A percentile compares a stretch with the other conserved stretches of the same genome.
Evolutionary conservation across 345 rosid species (phyloP).

Genomic region (Abelmoschus esculentus): DNA sequence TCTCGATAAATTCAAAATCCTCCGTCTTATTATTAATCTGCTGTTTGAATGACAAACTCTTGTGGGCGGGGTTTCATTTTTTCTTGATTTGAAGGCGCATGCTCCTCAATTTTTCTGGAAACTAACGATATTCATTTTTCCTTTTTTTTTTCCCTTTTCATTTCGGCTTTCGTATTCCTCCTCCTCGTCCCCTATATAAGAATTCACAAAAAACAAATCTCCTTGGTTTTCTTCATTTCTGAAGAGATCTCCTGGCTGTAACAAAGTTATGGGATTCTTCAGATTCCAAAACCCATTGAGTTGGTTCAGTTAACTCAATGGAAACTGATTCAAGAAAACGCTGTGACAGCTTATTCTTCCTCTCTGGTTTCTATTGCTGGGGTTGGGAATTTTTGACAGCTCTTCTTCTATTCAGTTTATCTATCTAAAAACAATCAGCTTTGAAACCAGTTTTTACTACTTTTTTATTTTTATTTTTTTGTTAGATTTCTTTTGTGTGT

Average conservation of each 20-base stretch:
- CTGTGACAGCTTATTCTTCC: slow-evolving; percentile 38
- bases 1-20: too few species aligned
- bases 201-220: neutral
- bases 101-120: too few species aligned
- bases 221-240: neutral
- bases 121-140: too few species aligned
- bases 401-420: slow-evolving; percentile 87
- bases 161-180: neutral
- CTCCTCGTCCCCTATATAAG: slow-evolving; percentile 16
- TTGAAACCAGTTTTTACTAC: neutral
- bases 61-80: too few species aligned
- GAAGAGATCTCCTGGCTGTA: neutral
- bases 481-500: slow-evolving; percentile 4
- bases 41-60: too few species aligned
- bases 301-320: slow-evolving; percentile 25
- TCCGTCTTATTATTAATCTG: too few species aligned
- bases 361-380: slow-evolving; percentile 90
- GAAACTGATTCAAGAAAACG: slow-evolving; percentile 34
- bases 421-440: slow-evolving; percentile 6
- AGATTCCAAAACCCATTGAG: slow-evolving; percentile 11
- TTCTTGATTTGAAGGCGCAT: too few species aligned
- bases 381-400: slow-evolving; percentile 97
- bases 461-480: neutral
- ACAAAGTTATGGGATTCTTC: slow-evolving; percentile 28
- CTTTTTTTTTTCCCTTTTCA: too few species aligned